Conservation (phyloP, 1,139 yeast species). For the Candida sp. region DNA sequence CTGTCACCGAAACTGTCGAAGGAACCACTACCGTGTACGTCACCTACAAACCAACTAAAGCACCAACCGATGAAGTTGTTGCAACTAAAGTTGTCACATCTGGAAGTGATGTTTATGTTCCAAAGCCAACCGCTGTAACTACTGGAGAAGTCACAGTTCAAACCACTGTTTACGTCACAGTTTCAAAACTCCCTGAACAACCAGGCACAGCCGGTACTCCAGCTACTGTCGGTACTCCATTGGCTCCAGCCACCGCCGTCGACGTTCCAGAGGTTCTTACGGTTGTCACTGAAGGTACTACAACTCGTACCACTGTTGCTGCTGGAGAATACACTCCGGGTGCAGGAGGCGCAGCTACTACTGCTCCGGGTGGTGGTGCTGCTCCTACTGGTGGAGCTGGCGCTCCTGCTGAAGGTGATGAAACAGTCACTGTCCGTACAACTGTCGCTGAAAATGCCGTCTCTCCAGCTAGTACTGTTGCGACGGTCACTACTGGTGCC, state of each 20-base stretch:
- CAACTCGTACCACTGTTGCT: background rate
- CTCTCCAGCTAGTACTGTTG: background rate
- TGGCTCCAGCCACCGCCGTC: constrained; percentile 24
- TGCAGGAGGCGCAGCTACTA: background rate
- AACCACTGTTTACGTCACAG: constrained; percentile 1
- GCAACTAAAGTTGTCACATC: constrained; percentile 11
- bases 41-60: background rate
- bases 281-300: background rate
- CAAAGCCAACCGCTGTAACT: background rate
- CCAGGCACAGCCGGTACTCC: constrained; percentile 4
- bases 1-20: constrained; percentile 20
- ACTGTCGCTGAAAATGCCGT: background rate
- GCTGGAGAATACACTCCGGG: background rate
- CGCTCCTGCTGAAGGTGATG: background rate
- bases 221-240: constrained; percentile 11
- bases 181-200: constrained; percentile 4
- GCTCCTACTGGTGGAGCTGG: too few relatives aligned
- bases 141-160: background rate
- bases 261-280: background rate
- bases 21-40: background rate
- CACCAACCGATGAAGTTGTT: background rate
- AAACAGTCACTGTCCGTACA: background rate
- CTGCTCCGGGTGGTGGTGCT: too few relatives aligned
- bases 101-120: background rate
- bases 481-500: constrained; percentile 15